These are phyloP conservation scores for Aureoboletus auriporus DNA, from an alignment of 768 basidiomycete genomes.

Conservation along the genomic window DNA sequence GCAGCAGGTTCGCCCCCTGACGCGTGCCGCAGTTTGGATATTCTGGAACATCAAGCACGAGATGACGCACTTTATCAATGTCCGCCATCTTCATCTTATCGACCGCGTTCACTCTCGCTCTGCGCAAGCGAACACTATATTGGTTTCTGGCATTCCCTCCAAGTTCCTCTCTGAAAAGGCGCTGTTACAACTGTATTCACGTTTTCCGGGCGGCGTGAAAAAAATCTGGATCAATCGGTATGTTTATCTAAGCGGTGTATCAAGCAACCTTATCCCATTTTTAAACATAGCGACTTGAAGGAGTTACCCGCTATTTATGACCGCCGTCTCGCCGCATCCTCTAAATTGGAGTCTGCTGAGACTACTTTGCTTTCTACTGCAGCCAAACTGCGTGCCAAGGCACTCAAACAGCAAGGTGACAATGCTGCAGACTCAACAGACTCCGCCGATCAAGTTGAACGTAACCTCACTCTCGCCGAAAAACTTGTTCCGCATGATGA, in stretches of 20 bases:
- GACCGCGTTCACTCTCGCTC: constrained; percentile 66
- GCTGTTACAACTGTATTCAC: constrained; percentile 66
- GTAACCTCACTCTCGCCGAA: constrained; percentile 37
- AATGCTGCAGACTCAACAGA: constrained; percentile 17
- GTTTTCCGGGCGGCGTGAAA: constrained; percentile 86
- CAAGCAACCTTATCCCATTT: not conserved
- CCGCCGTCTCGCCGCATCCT: constrained; percentile 64
- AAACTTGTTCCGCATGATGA: constrained; percentile 62
- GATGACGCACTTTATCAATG: constrained; percentile 73
- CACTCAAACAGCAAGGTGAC: constrained; percentile 41
- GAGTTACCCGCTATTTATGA: constrained; percentile 83
- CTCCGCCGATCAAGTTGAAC: constrained; percentile 26
- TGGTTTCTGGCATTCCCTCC: constrained; percentile 84
- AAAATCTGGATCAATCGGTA: constrained; percentile 90
- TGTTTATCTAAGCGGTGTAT: constrained; percentile 7
- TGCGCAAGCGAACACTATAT: constrained; percentile 85
- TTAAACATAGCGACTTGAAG: constrained; percentile 61
- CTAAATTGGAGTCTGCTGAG: constrained; percentile 85
- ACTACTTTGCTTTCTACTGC: constrained; percentile 74
- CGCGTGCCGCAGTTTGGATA: constrained; percentile 62
- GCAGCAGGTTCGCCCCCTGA: not conserved
- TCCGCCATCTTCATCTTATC: constrained; percentile 81
- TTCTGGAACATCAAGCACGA: constrained; percentile 78
- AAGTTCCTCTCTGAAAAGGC: constrained; percentile 70
- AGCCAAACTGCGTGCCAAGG: constrained; percentile 59